Conservation (phyloP, 257 asterid species). For the Solanum clarkiae region DNA sequence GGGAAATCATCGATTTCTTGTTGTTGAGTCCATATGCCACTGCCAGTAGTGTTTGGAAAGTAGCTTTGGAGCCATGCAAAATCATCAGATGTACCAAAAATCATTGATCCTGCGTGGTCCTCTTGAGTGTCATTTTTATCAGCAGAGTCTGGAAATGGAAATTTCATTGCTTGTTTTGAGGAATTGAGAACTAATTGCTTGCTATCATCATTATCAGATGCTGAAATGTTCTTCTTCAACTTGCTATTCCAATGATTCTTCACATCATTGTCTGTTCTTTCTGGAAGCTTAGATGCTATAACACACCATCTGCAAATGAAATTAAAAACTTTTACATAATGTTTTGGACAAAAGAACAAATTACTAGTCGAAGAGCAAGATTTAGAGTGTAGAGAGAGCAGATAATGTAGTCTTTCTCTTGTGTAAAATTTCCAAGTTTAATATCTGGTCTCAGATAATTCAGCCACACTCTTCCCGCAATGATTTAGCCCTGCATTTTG, state of each 20-base stretch:
- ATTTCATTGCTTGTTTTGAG: not conserved
- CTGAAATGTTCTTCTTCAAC: conserved; percentile 30
- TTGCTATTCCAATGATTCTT: conserved; percentile 56
- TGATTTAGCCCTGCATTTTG: conserved; percentile 31
- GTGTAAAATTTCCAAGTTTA: conserved; percentile 40
- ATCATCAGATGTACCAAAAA: conserved; percentile 9
- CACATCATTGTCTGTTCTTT: conserved; percentile 59
- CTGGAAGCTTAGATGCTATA: conserved; percentile 44
- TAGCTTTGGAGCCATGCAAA: not conserved
- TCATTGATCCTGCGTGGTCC: conserved; percentile 4
- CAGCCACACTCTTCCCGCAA: conserved; percentile 58
- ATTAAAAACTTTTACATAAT: not conserved
- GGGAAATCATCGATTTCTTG: not conserved
- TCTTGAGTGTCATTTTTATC: not conserved
- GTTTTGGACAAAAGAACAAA: not conserved
- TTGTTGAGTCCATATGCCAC: conserved; percentile 15
- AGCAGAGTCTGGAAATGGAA: not conserved
- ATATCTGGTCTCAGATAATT: conserved; percentile 52
- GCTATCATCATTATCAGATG: not conserved
- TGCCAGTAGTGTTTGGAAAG: not conserved
- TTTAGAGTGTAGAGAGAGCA: conserved; percentile 16
- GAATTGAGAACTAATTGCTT: not conserved
- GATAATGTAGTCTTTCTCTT: conserved; percentile 30
- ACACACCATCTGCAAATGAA: conserved; percentile 31
- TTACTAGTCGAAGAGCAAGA: not conserved